Conservation (phyloP, 1,284 basidiomycete genomes). For the Pulveroboletus sp. region DNA sequence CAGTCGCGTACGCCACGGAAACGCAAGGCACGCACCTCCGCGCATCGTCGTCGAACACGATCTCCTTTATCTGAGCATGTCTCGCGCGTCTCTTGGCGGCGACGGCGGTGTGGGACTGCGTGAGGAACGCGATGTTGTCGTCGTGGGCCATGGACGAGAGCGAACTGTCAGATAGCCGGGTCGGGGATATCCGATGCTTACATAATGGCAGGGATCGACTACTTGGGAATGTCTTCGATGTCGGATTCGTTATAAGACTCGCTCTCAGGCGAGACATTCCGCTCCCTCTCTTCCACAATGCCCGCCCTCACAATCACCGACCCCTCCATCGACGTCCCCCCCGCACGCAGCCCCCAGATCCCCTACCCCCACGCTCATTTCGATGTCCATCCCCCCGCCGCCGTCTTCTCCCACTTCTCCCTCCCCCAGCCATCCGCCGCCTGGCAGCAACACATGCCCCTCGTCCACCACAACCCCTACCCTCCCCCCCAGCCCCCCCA, state of each 20-base stretch:
- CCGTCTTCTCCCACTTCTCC: slow-evolving; percentile 29
- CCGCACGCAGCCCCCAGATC: slow-evolving; percentile 13
- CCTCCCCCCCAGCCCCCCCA: slow-evolving; percentile 43
- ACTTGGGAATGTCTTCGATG: slow-evolving; percentile 35
- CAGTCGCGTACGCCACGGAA: neutral
- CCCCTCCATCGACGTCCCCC: slow-evolving; percentile 3
- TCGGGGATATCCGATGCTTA: slow-evolving; percentile 30
- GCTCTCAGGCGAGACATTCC: slow-evolving; percentile 41
- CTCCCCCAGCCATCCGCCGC: slow-evolving; percentile 21
- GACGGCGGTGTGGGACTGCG: slow-evolving; percentile 57
- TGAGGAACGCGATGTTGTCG: slow-evolving; percentile 58
- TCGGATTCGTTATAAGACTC: slow-evolving; percentile 37
- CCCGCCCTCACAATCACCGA: slow-evolving; percentile 31
- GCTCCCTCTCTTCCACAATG: slow-evolving; percentile 32
- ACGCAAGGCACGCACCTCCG: slow-evolving; percentile 50
- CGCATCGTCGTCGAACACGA: slow-evolving; percentile 78
- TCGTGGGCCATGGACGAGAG: slow-evolving; percentile 21
- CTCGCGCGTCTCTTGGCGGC: slow-evolving; percentile 62
- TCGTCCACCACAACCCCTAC: slow-evolving; percentile 43
- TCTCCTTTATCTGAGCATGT: slow-evolving; percentile 61
- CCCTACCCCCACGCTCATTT: slow-evolving; percentile 40
- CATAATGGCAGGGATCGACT: slow-evolving; percentile 35
- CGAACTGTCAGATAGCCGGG: slow-evolving; percentile 14
- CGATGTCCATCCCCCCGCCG: slow-evolving; percentile 26
- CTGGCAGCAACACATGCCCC: slow-evolving; percentile 28